These are phyloP conservation scores for Russula virescens DNA, from an alignment of 768 basidiomycete species.

Conservation along the genomic window DNA sequence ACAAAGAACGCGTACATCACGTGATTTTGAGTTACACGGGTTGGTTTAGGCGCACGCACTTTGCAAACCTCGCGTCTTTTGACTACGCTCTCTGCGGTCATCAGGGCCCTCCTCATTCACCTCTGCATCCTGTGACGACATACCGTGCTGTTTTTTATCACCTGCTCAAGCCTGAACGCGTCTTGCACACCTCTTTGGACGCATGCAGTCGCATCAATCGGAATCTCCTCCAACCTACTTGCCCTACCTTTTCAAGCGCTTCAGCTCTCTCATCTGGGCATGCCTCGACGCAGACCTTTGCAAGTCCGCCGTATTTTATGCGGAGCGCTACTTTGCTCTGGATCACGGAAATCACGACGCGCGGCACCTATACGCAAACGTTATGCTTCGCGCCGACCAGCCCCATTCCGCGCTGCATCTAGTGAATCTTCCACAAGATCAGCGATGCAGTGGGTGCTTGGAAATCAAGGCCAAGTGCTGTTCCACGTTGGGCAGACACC, in stretches of 20 bases:
- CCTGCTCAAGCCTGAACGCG: constrained; percentile 31
- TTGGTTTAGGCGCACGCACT: constrained; percentile 3
- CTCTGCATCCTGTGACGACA: background rate
- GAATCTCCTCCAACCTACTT: constrained; percentile 46
- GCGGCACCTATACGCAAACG: constrained; percentile 77
- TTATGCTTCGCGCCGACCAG: constrained; percentile 63
- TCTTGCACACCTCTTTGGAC: constrained; percentile 9
- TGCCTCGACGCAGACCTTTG: constrained; percentile 77
- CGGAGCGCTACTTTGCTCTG: constrained; percentile 74
- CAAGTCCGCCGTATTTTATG: constrained; percentile 82
- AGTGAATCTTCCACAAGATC: constrained; percentile 56
- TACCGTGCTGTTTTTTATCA: constrained; percentile 22
- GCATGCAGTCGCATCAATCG: constrained; percentile 36
- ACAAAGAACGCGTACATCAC: constrained; percentile 19
- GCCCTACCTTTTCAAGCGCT: constrained; percentile 60
- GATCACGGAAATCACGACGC: constrained; percentile 71
- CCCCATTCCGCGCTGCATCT: constrained; percentile 69
- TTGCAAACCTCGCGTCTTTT: background rate
- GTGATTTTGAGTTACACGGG: constrained; percentile 2
- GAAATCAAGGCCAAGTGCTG: constrained; percentile 79
- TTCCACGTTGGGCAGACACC: constrained; percentile 60
- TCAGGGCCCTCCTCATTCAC: background rate
- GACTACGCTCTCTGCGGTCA: background rate
- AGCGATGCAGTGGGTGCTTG: constrained; percentile 66
- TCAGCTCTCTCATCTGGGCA: constrained; percentile 71